Percentiles rank a stretch among this genome's conserved stretches.
Evolutionary conservation across 306 rosid genomes (phyloP).

Genomic region (Prunus mongolica): DNA sequence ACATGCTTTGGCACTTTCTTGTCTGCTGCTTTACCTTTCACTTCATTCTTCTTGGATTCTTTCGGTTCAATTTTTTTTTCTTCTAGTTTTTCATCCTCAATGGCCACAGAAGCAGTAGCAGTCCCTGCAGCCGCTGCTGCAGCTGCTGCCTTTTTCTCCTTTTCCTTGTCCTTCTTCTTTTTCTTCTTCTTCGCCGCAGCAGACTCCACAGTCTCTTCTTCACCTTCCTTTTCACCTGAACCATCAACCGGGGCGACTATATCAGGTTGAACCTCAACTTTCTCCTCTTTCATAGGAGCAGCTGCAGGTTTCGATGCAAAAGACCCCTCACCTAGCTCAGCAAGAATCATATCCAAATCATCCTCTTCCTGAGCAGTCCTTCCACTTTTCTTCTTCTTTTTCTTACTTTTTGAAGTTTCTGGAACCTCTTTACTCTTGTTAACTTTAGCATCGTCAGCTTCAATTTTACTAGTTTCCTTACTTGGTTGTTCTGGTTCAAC

Average conservation of each 20-base stretch:
- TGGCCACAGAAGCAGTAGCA: slow-evolving; percentile 42
- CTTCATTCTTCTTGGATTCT: slow-evolving; percentile 67
- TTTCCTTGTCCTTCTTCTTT: slow-evolving; percentile 81
- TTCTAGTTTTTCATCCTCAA: slow-evolving; percentile 38
- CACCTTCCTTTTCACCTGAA: slow-evolving; percentile 63
- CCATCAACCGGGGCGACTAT: slow-evolving; percentile 34
- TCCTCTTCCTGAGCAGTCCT: slow-evolving; percentile 98
- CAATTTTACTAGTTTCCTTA: slow-evolving; percentile 25
- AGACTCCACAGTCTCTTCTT: slow-evolving; percentile 74
- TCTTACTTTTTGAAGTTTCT: slow-evolving; percentile 73
- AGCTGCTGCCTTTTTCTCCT: slow-evolving; percentile 70
- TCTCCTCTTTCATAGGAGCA: slow-evolving; percentile 45
- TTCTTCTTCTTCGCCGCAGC: slow-evolving; percentile 98
- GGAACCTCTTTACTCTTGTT: slow-evolving; percentile 51
- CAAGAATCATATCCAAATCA: slow-evolving; percentile 86
- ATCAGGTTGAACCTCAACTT: slow-evolving; percentile 55
- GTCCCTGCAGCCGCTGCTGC: slow-evolving; percentile 58
- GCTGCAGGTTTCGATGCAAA: slow-evolving; percentile 35
- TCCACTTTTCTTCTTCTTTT: slow-evolving; percentile 93
- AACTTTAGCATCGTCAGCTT: slow-evolving; percentile 28
- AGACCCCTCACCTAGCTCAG: slow-evolving; percentile 81
- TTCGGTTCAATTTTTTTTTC: slow-evolving; percentile 38
- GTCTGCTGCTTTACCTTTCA: slow-evolving; percentile 66
- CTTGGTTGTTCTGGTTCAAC: slow-evolving; percentile 41
- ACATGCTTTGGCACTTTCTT: slow-evolving; percentile 98